A percentile compares a stretch with the other conserved stretches of the same genome.
Conservation (phyloP, 2,329 filamentous ascomycete genomes). For the Westerdykella aurantiaca region DNA sequence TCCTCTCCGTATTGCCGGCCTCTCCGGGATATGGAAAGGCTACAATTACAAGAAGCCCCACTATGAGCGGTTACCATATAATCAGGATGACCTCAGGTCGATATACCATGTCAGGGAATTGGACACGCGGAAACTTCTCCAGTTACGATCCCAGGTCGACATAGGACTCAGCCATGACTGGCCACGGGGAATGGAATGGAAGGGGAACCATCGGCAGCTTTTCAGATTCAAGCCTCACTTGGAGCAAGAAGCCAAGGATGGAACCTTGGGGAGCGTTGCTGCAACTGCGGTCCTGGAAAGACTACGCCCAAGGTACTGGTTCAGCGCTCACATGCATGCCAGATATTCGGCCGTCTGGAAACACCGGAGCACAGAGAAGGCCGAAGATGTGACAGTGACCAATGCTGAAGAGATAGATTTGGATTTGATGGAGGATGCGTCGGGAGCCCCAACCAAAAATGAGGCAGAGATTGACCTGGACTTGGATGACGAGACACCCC, state of each 20-base stretch:
- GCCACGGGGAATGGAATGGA: slow-evolving; percentile 76
- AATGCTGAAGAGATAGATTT: background rate
- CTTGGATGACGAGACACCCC: slow-evolving; percentile 46
- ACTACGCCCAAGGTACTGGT: slow-evolving; percentile 81
- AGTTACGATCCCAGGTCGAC: slow-evolving; percentile 81
- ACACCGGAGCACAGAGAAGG: slow-evolving; percentile 38
- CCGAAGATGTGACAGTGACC: background rate
- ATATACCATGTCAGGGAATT: slow-evolving; percentile 88
- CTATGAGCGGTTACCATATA: slow-evolving; percentile 81
- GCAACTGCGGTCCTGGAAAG: slow-evolving; percentile 76
- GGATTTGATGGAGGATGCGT: background rate
- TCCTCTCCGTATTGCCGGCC: slow-evolving; percentile 76
- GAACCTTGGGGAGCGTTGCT: slow-evolving; percentile 71
- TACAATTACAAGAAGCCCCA: slow-evolving; percentile 81
- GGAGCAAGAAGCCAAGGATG: slow-evolving; percentile 65
- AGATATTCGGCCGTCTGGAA: slow-evolving; percentile 66
- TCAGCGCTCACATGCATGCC: slow-evolving; percentile 82
- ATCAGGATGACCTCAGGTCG: slow-evolving; percentile 64
- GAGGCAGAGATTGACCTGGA: slow-evolving; percentile 62
- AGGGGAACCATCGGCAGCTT: slow-evolving; percentile 63
- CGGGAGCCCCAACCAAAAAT: slow-evolving; percentile 44
- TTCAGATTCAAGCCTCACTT: slow-evolving; percentile 73
- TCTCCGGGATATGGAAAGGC: slow-evolving; percentile 94
- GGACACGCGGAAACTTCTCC: slow-evolving; percentile 83
- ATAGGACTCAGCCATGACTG: slow-evolving; percentile 93